These are phyloP conservation scores for Claviceps africana DNA, from an alignment of 2,329 filamentous ascomycete genomes.

Conservation along the genomic window DNA sequence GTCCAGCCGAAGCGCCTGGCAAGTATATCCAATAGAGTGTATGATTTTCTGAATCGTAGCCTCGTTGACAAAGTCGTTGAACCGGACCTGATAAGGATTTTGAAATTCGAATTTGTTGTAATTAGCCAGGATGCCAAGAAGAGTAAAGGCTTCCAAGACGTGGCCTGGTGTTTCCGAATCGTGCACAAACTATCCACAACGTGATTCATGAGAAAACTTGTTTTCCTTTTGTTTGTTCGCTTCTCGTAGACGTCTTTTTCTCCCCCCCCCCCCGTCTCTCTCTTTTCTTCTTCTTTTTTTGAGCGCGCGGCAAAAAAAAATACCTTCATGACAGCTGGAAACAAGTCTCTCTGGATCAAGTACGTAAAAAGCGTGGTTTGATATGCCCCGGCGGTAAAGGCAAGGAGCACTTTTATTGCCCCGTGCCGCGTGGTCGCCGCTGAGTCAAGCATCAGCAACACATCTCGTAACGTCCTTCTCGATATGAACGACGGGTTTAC, in stretches of 20 bases:
- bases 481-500: slow-evolving; percentile 17
- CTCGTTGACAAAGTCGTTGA: slow-evolving; percentile 95
- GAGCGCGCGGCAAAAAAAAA: slow-evolving; percentile 9
- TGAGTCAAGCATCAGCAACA: slow-evolving; percentile 19
- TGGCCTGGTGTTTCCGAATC: slow-evolving; percentile 53
- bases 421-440: slow-evolving; percentile 65
- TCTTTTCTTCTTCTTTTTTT: neutral
- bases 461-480: neutral
- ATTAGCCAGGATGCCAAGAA: slow-evolving; percentile 80
- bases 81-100: slow-evolving; percentile 82
- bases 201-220: neutral
- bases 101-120: slow-evolving; percentile 99
- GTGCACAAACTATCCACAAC: slow-evolving; percentile 53
- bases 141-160: slow-evolving; percentile 61
- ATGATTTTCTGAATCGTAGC: slow-evolving; percentile 72
- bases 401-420: slow-evolving; percentile 67
- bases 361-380: slow-evolving; percentile 90
- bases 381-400: slow-evolving; percentile 84
- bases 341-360: slow-evolving; percentile 86
- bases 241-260: no score
- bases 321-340: slow-evolving; percentile 90
- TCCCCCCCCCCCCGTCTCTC: no score
- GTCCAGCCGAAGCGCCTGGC: slow-evolving; percentile 50
- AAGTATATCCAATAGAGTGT: slow-evolving; percentile 59
- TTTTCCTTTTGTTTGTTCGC: neutral